phyloP scores from a whole-genome alignment of 768 basidiomycete genomes.

The Leccinum rimulosum region DNA sequence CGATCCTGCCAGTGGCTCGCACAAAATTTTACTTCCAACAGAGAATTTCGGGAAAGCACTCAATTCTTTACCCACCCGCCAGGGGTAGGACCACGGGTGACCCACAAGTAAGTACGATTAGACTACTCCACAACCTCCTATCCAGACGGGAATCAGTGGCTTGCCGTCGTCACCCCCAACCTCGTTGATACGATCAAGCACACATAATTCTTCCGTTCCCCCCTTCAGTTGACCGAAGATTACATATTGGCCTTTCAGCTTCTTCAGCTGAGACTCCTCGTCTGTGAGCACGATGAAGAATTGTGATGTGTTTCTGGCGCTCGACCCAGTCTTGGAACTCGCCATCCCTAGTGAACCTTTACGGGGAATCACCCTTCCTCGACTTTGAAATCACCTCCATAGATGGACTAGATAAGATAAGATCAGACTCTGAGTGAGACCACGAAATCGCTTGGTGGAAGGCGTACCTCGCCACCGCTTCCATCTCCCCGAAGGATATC shows the following conservation, averaged over 20 bases:
- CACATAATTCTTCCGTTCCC: conserved; percentile 30
- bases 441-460: neutral
- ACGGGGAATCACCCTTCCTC: conserved; percentile 41
- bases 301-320: conserved; percentile 45
- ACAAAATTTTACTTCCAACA: too few species aligned
- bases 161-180: conserved; percentile 36
- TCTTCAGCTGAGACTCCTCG: conserved; percentile 40
- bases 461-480: conserved; percentile 48
- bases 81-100: neutral
- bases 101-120: neutral
- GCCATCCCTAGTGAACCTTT: conserved; percentile 52
- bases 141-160: conserved; percentile 40
- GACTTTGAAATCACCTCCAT: conserved; percentile 49
- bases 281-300: conserved; percentile 50
- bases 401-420: conserved; percentile 36
- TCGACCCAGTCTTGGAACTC: conserved; percentile 42
- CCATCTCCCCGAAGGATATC: conserved; percentile 54
- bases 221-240: conserved; percentile 41
- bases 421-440: conserved; percentile 3
- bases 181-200: conserved; percentile 34
- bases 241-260: conserved; percentile 49
- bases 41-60: neutral
- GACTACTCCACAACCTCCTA: conserved; percentile 38
- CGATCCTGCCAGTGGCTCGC: too few species aligned
- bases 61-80: neutral